Conservation (phyloP, 164 flowering plant genomes). For the Magnolia changhungtana region DNA sequence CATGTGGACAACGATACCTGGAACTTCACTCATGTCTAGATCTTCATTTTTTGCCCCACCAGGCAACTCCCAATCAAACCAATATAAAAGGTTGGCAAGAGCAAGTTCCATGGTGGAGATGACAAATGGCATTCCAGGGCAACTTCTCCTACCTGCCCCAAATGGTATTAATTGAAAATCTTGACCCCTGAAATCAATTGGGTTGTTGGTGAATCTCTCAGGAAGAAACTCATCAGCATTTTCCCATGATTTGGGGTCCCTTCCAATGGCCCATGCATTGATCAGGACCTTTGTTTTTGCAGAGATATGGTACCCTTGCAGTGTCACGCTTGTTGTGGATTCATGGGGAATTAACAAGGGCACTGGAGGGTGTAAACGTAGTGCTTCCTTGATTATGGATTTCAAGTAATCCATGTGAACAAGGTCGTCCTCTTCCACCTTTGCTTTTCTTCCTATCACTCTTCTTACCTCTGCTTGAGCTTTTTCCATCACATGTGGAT, state of each 20-base stretch:
- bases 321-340: background rate
- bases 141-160: conserved; percentile 10
- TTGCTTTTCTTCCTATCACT: background rate
- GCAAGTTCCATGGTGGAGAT: background rate
- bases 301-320: background rate
- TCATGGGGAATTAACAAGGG: conserved; percentile 1
- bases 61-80: conserved; percentile 9
- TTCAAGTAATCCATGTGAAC: background rate
- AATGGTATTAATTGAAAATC: conserved; percentile 5
- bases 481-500: conserved; percentile 5
- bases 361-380: conserved; percentile 1
- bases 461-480: background rate
- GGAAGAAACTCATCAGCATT: conserved; percentile 2
- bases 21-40: conserved; percentile 2
- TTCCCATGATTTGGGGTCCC: conserved; percentile 4
- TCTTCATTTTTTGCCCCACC: background rate
- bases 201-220: conserved; percentile 1
- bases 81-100: conserved; percentile 1
- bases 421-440: background rate
- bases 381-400: background rate
- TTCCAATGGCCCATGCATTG: background rate
- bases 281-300: background rate
- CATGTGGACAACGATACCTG: background rate
- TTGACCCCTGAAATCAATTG: background rate
- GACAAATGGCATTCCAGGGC: conserved; percentile 1